A percentile compares a stretch with the other conserved stretches of the same genome.
phyloP scores from a whole-genome alignment of 176 grass and related monocot species.

The Echinochloa phyllopogon region DNA sequence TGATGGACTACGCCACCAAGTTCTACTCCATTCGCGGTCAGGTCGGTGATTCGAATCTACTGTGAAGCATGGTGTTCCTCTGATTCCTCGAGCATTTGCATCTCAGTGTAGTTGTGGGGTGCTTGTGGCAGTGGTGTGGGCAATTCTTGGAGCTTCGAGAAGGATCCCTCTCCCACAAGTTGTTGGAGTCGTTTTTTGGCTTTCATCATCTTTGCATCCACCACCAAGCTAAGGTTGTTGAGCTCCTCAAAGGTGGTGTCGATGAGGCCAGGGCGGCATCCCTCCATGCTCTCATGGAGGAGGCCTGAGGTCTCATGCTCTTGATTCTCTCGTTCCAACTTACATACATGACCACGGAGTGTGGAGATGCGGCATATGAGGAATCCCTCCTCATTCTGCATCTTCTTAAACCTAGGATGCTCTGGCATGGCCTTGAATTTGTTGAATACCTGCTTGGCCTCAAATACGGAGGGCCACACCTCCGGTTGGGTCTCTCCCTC shows the following conservation, averaged over 20 bases:
- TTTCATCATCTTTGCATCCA: neutral
- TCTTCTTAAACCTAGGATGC: neutral
- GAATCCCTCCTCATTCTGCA: neutral
- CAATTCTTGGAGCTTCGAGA: too few species aligned
- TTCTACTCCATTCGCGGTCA: neutral
- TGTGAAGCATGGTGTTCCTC: too few species aligned
- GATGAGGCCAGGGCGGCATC: neutral
- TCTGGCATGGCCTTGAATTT: neutral
- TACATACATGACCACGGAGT: neutral
- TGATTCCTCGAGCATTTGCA: too few species aligned
- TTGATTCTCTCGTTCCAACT: neutral
- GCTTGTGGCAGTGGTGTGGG: too few species aligned
- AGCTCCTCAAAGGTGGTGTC: neutral
- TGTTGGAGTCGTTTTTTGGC: neutral
- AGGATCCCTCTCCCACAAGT: neutral
- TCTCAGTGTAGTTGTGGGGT: too few species aligned
- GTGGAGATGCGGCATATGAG: neutral
- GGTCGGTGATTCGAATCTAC: neutral
- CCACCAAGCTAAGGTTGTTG: neutral
- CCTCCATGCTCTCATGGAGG: neutral
- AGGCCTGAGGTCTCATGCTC: neutral
- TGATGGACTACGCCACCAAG: too few species aligned
- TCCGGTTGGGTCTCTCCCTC: neutral
- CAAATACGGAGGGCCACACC: neutral
- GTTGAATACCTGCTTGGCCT: neutral